Percentiles rank a stretch among this genome's conserved stretches.
phyloP scores from a whole-genome alignment of 495 filamentous ascomycete species.

The Letharia lupina region DNA sequence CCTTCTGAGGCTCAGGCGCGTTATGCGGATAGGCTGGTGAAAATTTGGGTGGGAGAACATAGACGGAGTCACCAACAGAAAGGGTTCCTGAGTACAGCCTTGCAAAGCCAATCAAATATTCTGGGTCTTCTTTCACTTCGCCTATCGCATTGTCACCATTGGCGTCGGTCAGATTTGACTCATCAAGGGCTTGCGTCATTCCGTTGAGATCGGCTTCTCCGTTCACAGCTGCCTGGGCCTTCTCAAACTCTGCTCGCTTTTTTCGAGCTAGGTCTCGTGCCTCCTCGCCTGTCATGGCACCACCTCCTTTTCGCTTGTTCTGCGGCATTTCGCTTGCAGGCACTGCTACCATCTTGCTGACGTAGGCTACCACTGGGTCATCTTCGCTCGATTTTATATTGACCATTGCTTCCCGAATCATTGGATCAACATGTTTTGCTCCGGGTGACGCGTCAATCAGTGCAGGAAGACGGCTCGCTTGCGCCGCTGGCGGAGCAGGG shows the following conservation, averaged over 20 bases:
- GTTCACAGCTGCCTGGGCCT: constrained; percentile 54
- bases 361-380: constrained; percentile 84
- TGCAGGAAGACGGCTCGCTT: constrained; percentile 69
- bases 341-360: constrained; percentile 97
- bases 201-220: constrained; percentile 36
- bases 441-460: constrained; percentile 79
- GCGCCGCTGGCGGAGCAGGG: constrained; percentile 75
- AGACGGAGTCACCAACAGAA: constrained; percentile 81
- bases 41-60: constrained; percentile 88
- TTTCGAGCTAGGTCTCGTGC: constrained; percentile 78
- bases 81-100: constrained; percentile 86
- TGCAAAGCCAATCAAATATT: constrained; percentile 91
- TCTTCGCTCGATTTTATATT: constrained; percentile 59
- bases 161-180: constrained; percentile 40
- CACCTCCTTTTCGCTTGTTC: constrained; percentile 61
- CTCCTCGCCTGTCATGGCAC: constrained; percentile 72
- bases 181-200: constrained; percentile 48
- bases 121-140: constrained; percentile 52
- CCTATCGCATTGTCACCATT: constrained; percentile 28
- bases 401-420: constrained; percentile 68
- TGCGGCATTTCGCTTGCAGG: constrained; percentile 81
- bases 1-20: constrained; percentile 68
- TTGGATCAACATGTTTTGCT: constrained; percentile 53
- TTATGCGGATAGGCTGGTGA: constrained; percentile 69
- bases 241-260: constrained; percentile 79